Percentiles rank a stretch among this genome's conserved stretches.
Evolutionary conservation across 1,139 yeast genomes (phyloP).

Genomic region (Geotrichum restrictum): DNA sequence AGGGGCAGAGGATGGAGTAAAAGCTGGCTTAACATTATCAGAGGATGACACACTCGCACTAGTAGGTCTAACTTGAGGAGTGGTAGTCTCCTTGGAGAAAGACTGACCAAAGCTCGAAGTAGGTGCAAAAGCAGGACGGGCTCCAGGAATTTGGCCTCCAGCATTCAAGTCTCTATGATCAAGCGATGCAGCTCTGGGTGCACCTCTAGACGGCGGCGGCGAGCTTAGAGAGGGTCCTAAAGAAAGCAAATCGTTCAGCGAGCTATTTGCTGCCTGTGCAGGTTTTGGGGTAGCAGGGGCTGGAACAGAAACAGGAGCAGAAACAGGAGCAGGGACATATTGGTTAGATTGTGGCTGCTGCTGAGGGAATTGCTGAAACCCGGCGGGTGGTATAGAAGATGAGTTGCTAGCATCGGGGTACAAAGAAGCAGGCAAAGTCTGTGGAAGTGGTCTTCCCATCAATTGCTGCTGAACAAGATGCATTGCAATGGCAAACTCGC

Average conservation of each 20-base stretch:
- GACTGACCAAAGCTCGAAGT: conserved; percentile 68
- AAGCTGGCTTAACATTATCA: not conserved
- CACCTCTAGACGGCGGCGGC: conserved; percentile 23
- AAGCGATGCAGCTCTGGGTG: conserved; percentile 24
- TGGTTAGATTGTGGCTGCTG: conserved; percentile 20
- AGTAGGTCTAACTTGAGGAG: not conserved
- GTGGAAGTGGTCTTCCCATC: conserved; percentile 73
- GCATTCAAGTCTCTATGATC: conserved; percentile 18
- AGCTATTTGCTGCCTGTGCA: conserved; percentile 22
- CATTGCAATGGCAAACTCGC: conserved; percentile 91
- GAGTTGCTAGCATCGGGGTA: conserved; percentile 13
- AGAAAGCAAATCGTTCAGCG: conserved; percentile 35
- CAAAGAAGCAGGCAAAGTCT: conserved; percentile 39
- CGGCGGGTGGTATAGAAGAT: not conserved
- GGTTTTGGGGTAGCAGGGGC: conserved; percentile 36
- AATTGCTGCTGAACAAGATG: conserved; percentile 81
- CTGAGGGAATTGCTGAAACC: conserved; percentile 23
- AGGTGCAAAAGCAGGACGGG: conserved; percentile 50
- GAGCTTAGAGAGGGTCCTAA: conserved; percentile 42
- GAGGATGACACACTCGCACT: not conserved
- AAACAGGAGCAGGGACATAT: too few species aligned
- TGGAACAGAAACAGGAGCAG: conserved; percentile 22
- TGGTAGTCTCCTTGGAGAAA: conserved; percentile 37
- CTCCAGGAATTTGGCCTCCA: conserved; percentile 35
- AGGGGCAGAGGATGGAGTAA: not conserved